Evolutionary conservation across 2,329 filamentous ascomycete species (phyloP).

Genomic region (Botrytis porri): DNA sequence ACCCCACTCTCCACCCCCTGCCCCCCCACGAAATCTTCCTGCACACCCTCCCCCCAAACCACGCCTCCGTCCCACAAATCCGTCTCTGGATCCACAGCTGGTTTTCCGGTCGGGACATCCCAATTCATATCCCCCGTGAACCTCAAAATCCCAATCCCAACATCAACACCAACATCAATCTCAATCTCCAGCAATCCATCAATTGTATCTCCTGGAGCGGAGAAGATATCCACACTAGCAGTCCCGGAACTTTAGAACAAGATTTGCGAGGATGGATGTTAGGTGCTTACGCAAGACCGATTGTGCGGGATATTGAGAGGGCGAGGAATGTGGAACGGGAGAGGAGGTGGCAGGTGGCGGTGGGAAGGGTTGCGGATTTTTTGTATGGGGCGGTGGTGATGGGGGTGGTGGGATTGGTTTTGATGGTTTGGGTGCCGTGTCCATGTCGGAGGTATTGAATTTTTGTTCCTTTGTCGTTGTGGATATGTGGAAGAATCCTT

Average conservation of each 20-base stretch:
- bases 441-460: not conserved
- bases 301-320: slow-evolving; percentile 2
- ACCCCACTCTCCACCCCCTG: no score
- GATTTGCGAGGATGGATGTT: not conserved
- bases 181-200: not conserved
- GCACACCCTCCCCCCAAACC: not conserved
- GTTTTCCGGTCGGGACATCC: not conserved
- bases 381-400: not conserved
- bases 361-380: not conserved
- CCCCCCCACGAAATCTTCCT: slow-evolving; percentile 2
- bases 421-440: not conserved
- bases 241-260: not conserved
- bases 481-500: not conserved
- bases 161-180: no score
- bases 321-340: not conserved
- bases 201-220: not conserved
- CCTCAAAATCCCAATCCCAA: no score
- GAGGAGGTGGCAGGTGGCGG: not conserved
- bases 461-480: not conserved
- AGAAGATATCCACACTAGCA: not conserved
- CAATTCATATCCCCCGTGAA: no score
- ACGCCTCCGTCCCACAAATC: not conserved
- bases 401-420: not conserved
- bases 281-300: not conserved
- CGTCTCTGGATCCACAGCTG: not conserved